Conservation (phyloP, 805 yeast genomes). For the Nakazawaea peltata region DNA sequence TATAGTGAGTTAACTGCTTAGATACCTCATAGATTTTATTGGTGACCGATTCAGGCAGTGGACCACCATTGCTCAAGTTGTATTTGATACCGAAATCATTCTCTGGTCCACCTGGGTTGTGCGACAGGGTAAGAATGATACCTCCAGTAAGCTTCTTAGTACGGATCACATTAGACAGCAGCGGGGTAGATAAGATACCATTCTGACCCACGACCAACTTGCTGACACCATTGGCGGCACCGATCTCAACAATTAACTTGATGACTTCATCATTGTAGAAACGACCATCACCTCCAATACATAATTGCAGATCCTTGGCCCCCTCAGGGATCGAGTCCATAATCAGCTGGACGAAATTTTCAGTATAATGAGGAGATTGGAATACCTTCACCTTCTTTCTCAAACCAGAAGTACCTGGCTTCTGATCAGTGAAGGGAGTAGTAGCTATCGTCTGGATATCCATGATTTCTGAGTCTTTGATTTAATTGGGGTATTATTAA, state of each 20-base stretch:
- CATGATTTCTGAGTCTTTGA: not conserved
- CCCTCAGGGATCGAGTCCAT: conserved; percentile 90
- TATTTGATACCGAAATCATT: conserved; percentile 94
- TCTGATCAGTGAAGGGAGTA: conserved; percentile 79
- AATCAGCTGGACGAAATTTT: conserved; percentile 87
- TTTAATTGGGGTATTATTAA: no score
- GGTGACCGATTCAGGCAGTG: conserved; percentile 95
- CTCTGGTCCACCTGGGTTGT: conserved; percentile 94
- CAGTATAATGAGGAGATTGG: conserved; percentile 73
- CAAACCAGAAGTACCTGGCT: conserved; percentile 97
- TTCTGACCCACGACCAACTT: conserved; percentile 81
- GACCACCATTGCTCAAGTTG: conserved; percentile 93
- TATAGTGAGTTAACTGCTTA: conserved; percentile 49
- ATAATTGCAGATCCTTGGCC: conserved; percentile 60
- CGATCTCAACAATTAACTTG: conserved; percentile 72
- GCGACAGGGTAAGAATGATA: conserved; percentile 91
- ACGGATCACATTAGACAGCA: conserved; percentile 90
- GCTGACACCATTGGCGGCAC: conserved; percentile 86
- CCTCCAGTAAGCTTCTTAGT: conserved; percentile 74
- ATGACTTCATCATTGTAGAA: conserved; percentile 79
- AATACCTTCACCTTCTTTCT: conserved; percentile 87
- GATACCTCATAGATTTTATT: conserved; percentile 75
- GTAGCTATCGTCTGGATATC: conserved; percentile 38
- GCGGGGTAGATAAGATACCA: conserved; percentile 91
- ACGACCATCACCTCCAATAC: conserved; percentile 96